These are phyloP conservation scores for Leishmania gerbilli DNA, from an alignment of 208 protist species.

Conservation along the genomic window DNA sequence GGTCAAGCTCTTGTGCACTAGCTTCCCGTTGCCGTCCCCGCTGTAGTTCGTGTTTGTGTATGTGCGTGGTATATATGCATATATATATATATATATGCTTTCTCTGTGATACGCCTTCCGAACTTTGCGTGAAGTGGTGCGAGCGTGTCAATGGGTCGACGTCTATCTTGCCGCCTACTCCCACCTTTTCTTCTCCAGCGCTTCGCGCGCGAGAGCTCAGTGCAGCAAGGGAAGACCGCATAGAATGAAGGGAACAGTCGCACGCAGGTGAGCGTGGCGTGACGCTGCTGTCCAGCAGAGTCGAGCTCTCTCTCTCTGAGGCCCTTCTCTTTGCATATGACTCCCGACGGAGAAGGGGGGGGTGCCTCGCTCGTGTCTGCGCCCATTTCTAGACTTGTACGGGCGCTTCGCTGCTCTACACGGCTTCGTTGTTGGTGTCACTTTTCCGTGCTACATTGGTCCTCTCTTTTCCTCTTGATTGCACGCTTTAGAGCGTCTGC, in stretches of 20 bases:
- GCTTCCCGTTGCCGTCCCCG: too few relatives aligned
- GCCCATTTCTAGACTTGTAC: background rate
- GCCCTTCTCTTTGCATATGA: background rate
- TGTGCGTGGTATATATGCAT: background rate
- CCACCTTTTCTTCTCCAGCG: background rate
- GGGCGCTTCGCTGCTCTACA: background rate
- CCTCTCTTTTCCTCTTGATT: background rate
- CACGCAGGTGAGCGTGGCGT: background rate
- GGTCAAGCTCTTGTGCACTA: background rate
- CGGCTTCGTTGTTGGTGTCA: background rate
- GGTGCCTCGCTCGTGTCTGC: background rate
- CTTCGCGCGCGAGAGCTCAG: background rate
- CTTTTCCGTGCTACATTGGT: background rate
- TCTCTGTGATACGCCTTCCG: too few relatives aligned
- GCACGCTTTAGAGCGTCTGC: background rate
- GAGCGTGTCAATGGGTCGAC: background rate
- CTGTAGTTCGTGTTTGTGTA: background rate
- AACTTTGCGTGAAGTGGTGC: background rate
- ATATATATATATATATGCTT: too few relatives aligned
- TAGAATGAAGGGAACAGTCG: background rate
- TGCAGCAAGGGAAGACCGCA: background rate
- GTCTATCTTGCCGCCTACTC: background rate
- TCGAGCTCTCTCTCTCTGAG: background rate
- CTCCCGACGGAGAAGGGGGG: background rate
- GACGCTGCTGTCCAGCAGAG: background rate